Percentiles rank a stretch among this genome's conserved stretches.
Conservation (phyloP, 345 rosid species). For the Camelina laxa region DNA sequence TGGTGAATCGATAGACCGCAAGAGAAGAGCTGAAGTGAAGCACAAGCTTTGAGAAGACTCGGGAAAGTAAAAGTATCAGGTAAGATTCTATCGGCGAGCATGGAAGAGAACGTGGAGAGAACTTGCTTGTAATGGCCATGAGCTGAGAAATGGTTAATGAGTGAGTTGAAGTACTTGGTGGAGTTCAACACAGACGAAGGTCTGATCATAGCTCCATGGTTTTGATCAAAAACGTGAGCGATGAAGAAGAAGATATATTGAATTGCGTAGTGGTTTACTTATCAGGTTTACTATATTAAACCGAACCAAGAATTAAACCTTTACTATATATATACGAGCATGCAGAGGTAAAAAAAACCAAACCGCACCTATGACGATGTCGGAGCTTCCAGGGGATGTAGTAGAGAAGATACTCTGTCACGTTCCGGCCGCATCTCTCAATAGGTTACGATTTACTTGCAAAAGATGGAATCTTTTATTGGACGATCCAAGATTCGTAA, state of each 20-base stretch:
- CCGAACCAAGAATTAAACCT: neutral
- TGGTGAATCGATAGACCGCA: constrained; percentile 59
- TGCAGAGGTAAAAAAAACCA: neutral
- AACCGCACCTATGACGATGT: neutral
- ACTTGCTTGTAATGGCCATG: constrained; percentile 48
- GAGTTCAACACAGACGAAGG: constrained; percentile 33
- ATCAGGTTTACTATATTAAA: neutral
- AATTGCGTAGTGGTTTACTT: neutral
- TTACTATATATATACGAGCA: neutral
- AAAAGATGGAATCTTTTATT: neutral
- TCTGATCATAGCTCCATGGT: constrained; percentile 47
- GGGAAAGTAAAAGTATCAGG: constrained; percentile 57
- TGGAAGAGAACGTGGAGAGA: constrained; percentile 46
- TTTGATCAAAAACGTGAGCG: neutral
- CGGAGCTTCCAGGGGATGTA: neutral
- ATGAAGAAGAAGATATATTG: neutral
- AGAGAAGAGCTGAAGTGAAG: constrained; percentile 49
- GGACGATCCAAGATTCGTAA: neutral
- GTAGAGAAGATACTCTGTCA: neutral
- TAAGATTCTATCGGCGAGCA: constrained; percentile 43
- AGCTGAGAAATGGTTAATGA: constrained; percentile 50
- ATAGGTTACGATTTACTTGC: neutral
- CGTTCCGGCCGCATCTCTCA: neutral
- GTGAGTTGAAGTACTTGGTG: constrained; percentile 48
- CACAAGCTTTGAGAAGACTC: constrained; percentile 61